Percentiles rank a stretch among this genome's conserved stretches.
Evolutionary conservation across 2,329 filamentous ascomycete genomes (phyloP).

Genomic region (Xylariaceae sp.): DNA sequence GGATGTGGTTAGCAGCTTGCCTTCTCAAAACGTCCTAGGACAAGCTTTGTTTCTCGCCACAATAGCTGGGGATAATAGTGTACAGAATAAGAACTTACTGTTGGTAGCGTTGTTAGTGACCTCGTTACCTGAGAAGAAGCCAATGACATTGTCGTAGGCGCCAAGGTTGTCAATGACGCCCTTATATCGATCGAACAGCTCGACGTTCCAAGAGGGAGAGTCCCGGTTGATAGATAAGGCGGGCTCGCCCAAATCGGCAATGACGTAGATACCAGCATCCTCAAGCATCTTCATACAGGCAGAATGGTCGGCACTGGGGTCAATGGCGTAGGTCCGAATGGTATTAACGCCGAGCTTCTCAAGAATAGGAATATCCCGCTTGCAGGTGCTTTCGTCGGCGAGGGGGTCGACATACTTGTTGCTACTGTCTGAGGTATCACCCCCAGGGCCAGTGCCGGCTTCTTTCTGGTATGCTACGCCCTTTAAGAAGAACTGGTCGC

Average conservation of each 20-base stretch:
- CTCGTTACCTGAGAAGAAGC: conserved; percentile 85
- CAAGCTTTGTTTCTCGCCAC: not conserved
- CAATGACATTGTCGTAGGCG: conserved; percentile 76
- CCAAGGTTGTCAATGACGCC: conserved; percentile 72
- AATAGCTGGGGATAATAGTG: not conserved
- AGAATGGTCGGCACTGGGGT: conserved; percentile 69
- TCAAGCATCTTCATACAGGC: conserved; percentile 73
- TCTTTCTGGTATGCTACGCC: conserved; percentile 81
- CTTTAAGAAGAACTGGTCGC: conserved; percentile 63
- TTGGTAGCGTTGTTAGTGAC: conserved; percentile 77
- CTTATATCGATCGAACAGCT: conserved; percentile 73
- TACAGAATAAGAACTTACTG: conserved; percentile 46
- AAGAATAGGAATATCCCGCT: conserved; percentile 74
- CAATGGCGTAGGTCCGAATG: conserved; percentile 79
- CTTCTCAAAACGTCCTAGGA: too few relatives aligned
- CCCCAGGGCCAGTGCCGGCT: conserved; percentile 50
- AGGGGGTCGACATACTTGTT: conserved; percentile 72
- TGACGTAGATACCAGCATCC: conserved; percentile 77
- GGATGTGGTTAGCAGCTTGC: conserved; percentile 3
- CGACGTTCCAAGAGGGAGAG: conserved; percentile 69
- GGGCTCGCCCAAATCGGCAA: conserved; percentile 76
- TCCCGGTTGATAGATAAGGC: conserved; percentile 72
- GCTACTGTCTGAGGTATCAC: conserved; percentile 43
- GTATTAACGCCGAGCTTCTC: conserved; percentile 72
- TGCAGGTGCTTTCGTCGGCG: conserved; percentile 64